A percentile compares a stretch with the other conserved stretches of the same genome.
These are phyloP conservation scores for Cystobasidium tubakii DNA, from an alignment of 768 basidiomycete genomes.

Conservation along the genomic window DNA sequence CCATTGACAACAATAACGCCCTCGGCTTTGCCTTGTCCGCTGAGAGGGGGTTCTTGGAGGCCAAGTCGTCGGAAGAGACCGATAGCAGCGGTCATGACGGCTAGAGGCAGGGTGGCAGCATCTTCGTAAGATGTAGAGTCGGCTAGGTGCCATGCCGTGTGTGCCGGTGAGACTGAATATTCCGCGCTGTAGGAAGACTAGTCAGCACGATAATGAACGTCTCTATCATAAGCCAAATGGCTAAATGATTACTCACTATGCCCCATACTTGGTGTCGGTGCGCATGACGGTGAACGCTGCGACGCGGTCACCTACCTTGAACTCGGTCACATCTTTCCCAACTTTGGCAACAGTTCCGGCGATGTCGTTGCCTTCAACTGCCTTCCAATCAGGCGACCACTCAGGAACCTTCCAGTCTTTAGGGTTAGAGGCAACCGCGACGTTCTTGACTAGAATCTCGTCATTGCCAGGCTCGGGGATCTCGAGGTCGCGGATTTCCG, in stretches of 20 bases:
- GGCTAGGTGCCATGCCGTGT: constrained; percentile 37
- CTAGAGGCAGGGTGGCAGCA: constrained; percentile 45
- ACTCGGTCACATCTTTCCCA: constrained; percentile 43
- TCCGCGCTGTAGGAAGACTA: neutral
- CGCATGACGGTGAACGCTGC: constrained; percentile 44
- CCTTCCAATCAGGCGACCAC: neutral
- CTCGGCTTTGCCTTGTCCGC: neutral
- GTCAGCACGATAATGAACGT: neutral
- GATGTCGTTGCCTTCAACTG: constrained; percentile 44
- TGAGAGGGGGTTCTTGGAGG: constrained; percentile 27
- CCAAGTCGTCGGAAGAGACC: constrained; percentile 41
- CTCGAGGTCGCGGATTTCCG: constrained; percentile 8
- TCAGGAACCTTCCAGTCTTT: constrained; percentile 28
- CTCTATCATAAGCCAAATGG: no score
- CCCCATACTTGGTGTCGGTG: constrained; percentile 41
- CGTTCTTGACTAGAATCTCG: constrained; percentile 37
- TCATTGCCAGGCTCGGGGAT: constrained; percentile 32
- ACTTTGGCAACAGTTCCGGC: constrained; percentile 43
- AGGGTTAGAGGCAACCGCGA: constrained; percentile 30
- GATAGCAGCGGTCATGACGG: constrained; percentile 45
- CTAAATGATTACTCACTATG: constrained; percentile 39
- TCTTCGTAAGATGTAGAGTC: constrained; percentile 41
- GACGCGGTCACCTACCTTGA: constrained; percentile 45
- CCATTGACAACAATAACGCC: constrained; percentile 35
- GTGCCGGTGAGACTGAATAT: constrained; percentile 36